phyloP scores from a whole-genome alignment of 345 rosid genomes.

The Streptanthus diversifolius region DNA sequence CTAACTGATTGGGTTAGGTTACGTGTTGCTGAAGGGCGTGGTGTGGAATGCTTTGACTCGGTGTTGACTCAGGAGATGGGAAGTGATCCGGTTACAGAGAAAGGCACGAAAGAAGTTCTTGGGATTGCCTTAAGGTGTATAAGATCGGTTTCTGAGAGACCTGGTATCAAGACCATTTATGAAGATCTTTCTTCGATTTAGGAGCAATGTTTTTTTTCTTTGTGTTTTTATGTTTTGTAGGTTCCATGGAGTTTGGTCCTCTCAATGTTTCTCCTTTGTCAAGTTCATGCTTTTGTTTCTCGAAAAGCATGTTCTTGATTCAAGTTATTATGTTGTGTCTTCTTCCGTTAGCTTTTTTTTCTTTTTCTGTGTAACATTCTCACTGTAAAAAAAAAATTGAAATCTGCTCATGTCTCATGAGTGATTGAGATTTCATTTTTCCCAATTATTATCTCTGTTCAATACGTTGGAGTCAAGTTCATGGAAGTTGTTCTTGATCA shows the following conservation, averaged over 20 bases:
- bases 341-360: neutral
- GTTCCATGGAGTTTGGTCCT: conserved; percentile 15
- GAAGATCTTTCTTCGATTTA: conserved; percentile 97
- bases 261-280: conserved; percentile 2
- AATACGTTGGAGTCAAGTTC: neutral
- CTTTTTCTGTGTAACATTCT: neutral
- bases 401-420: conserved; percentile 38
- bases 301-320: conserved; percentile 23
- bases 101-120: conserved; percentile 90
- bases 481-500: neutral
- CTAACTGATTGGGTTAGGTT: conserved; percentile 80
- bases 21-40: conserved; percentile 60
- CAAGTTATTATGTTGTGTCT: conserved; percentile 10
- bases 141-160: conserved; percentile 81
- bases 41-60: conserved; percentile 66
- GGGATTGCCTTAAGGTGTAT: conserved; percentile 80
- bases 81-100: conserved; percentile 56
- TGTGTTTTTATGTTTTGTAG: neutral
- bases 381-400: conserved; percentile 27
- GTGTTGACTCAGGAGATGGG: conserved; percentile 49
- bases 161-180: conserved; percentile 91
- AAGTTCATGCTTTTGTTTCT: conserved; percentile 17
- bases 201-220: neutral
- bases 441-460: neutral
- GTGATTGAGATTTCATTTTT: conserved; percentile 10